Evolutionary conservation across 176 grass and related monocot genomes (phyloP), one percentile per base, ranked within the genome.

Genomic region (Rhynchospora breviuscula): DNA sequence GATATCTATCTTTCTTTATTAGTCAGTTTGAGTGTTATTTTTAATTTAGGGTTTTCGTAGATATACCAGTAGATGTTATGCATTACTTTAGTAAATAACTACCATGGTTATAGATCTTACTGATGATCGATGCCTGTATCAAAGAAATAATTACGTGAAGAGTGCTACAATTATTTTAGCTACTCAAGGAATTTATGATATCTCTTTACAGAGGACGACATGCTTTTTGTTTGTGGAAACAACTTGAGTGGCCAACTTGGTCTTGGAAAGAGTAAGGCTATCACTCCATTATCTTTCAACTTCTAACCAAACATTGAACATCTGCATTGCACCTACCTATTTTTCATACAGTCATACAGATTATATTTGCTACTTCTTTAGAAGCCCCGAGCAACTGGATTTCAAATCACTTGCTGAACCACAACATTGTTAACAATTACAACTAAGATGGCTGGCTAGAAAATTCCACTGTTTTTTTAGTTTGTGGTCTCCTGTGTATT

Each of bases 171-270:
- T 74, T 23, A 29, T 29, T 74, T 47, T 40, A 10, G 13, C 15
- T 74, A 53, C 0, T 75, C 1, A 6, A 25, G 6, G 11, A 21
- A 25, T 75, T 22, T 13, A 52, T 75, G 46, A 14, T 75, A 75
- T 52, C 21, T 75, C 52, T 44, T 62, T 74, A 75, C 84, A 98
- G 95, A 47, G 8, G 82, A 98, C 58, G 92, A 92, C 18, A 84
- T 87, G 67, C 95, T 98, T 83, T 98, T 94, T 19, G 59, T 87
- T 73, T 98, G 95, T 92, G 95, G 95, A 51, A 89, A 88, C 75
- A 98, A 98, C 84, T 98, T 92, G 10, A 91, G 87, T 87, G 95
- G 95, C 62, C 95, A 98, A 85, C 95, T 98, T 88, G 95, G 95
- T 31, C 90, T 98, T 85, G 95, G 95, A 65, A 98, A 93, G 92